Evolutionary conservation across 805 yeast genomes (phyloP).

Genomic region (Wickerhamiella allomyrinae): DNA sequence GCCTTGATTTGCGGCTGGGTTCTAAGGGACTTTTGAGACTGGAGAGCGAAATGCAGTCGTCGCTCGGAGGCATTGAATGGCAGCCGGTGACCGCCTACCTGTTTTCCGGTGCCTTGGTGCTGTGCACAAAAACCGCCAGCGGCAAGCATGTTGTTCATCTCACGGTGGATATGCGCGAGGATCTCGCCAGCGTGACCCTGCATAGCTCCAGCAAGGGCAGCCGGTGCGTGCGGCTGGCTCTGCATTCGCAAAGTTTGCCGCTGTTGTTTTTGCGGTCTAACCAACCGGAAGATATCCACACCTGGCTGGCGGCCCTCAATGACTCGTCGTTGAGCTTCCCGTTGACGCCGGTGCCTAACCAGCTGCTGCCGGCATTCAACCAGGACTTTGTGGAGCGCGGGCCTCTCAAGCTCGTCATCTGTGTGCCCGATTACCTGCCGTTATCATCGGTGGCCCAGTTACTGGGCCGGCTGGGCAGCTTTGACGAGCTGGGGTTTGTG

Average conservation of each 20-base stretch:
- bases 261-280: conserved; percentile 1
- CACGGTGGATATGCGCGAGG: conserved; percentile 1
- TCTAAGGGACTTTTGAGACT: not conserved
- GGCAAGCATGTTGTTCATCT: not conserved
- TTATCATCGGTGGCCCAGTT: conserved; percentile 2
- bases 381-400: conserved; percentile 4
- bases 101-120: not conserved
- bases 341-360: not conserved
- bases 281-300: conserved; percentile 4
- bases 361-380: conserved; percentile 1
- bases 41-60: not conserved
- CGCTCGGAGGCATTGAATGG: not conserved
- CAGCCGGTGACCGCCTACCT: not conserved
- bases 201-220: not conserved
- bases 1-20: not conserved
- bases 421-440: conserved; percentile 4
- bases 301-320: conserved; percentile 6
- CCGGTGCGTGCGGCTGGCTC: not conserved
- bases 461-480: conserved; percentile 7
- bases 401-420: conserved; percentile 5
- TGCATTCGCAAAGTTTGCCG: not conserved
- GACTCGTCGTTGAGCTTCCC: conserved; percentile 7
- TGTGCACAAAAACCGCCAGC: conserved; percentile 1
- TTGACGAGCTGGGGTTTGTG: conserved; percentile 8
- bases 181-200: not conserved